A percentile compares a stretch with the other conserved stretches of the same genome.
Conservation (phyloP, 805 yeast genomes). For the Starmera quercuum region DNA sequence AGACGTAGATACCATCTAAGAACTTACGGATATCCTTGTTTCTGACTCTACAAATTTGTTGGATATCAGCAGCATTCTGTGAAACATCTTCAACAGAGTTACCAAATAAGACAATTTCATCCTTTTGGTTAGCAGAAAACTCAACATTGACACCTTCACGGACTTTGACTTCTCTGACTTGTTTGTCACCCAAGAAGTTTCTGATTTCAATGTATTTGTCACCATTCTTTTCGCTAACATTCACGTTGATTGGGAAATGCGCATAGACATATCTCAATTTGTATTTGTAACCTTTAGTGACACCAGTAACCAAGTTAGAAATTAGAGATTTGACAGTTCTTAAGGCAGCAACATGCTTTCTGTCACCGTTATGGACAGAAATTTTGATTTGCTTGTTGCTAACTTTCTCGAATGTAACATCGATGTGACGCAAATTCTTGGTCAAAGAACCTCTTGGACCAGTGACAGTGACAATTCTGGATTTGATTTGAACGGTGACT, state of each 20-base stretch:
- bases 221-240: constrained; percentile 76
- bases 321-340: constrained; percentile 97
- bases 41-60: constrained; percentile 97
- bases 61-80: constrained; percentile 97
- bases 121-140: constrained; percentile 81
- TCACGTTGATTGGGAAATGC: constrained; percentile 99
- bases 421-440: constrained; percentile 91
- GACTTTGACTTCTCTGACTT: constrained; percentile 82
- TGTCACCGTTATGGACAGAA: constrained; percentile 97
- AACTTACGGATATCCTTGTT: constrained; percentile 99
- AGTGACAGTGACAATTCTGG: constrained; percentile 82
- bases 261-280: constrained; percentile 99
- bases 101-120: constrained; percentile 88
- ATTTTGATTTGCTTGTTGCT: constrained; percentile 68
- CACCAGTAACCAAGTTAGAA: constrained; percentile 95
- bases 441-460: constrained; percentile 96
- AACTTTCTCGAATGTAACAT: constrained; percentile 64
- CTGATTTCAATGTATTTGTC: constrained; percentile 83
- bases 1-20: constrained; percentile 99
- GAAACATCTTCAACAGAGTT: constrained; percentile 97
- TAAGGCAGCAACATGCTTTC: constrained; percentile 99
- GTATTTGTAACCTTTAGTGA: constrained; percentile 98
- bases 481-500: constrained; percentile 83
- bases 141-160: constrained; percentile 86
- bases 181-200: constrained; percentile 99